phyloP scores from a whole-genome alignment of 768 basidiomycete genomes.

The Fistulinella prunicolor region DNA sequence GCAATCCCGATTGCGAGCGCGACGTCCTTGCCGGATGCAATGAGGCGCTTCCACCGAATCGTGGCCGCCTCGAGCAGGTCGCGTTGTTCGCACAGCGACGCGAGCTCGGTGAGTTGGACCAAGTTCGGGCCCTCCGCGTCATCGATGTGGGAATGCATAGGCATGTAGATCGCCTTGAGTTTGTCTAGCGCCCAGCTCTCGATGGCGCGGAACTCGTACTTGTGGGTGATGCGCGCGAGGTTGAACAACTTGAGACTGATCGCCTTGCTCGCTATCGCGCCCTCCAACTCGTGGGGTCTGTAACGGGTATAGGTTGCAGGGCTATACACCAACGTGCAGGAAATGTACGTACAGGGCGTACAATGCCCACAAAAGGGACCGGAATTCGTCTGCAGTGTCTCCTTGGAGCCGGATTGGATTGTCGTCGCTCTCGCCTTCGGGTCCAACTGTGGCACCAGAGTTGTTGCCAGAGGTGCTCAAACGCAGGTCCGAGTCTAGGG shows the following conservation, averaged over 20 bases:
- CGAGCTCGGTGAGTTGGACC: slow-evolving; percentile 49
- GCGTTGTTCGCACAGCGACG: slow-evolving; percentile 47
- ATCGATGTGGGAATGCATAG: slow-evolving; percentile 28
- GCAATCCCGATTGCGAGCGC: slow-evolving; percentile 44
- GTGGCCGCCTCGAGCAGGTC: slow-evolving; percentile 43
- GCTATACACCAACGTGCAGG: not conserved
- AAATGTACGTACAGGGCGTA: slow-evolving; percentile 46
- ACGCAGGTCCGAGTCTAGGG: slow-evolving; percentile 36
- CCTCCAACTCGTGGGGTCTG: slow-evolving; percentile 47
- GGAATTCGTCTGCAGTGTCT: slow-evolving; percentile 49
- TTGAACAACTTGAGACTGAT: slow-evolving; percentile 45
- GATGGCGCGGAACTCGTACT: slow-evolving; percentile 46
- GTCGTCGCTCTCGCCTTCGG: slow-evolving; percentile 50
- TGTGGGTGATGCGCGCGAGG: slow-evolving; percentile 48
- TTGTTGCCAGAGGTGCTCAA: slow-evolving; percentile 16
- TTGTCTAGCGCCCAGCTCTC: slow-evolving; percentile 44
- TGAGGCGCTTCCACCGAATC: slow-evolving; percentile 46
- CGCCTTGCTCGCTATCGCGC: slow-evolving; percentile 39
- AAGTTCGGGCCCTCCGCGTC: slow-evolving; percentile 38
- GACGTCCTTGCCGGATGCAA: slow-evolving; percentile 44
- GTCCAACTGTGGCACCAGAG: slow-evolving; percentile 28
- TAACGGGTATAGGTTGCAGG: not conserved
- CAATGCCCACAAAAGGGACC: slow-evolving; percentile 52
- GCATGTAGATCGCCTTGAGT: slow-evolving; percentile 38
- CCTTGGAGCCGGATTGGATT: slow-evolving; percentile 46